phyloP scores from a whole-genome alignment of 352 stramenopile species.

The Globisporangium paroecandrum region DNA sequence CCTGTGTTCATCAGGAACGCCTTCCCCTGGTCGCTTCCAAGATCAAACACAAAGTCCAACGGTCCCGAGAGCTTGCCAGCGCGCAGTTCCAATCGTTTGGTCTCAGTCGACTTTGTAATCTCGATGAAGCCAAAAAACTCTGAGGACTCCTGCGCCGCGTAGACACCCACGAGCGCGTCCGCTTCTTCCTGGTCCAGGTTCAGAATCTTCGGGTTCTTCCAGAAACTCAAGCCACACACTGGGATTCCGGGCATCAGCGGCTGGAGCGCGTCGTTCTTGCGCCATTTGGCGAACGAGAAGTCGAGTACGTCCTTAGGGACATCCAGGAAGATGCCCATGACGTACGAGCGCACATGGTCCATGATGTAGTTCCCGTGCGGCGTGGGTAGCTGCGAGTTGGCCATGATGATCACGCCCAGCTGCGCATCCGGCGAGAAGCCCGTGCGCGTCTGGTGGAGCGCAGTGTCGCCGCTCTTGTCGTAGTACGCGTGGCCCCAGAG shows the following conservation, averaged over 20 bases:
- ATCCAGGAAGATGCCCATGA: constrained; percentile 66
- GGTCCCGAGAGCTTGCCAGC: background rate
- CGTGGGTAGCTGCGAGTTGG: constrained; percentile 44
- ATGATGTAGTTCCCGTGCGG: constrained; percentile 37
- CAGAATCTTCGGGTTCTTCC: constrained; percentile 32
- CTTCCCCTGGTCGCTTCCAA: background rate
- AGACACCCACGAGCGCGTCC: constrained; percentile 40
- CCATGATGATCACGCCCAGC: constrained; percentile 55
- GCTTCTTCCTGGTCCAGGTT: constrained; percentile 23
- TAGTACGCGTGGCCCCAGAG: constrained; percentile 67
- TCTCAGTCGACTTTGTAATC: constrained; percentile 15
- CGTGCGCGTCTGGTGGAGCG: constrained; percentile 49
- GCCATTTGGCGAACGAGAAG: constrained; percentile 36
- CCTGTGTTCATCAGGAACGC: background rate
- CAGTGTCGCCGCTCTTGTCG: constrained; percentile 66
- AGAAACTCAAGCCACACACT: constrained; percentile 39
- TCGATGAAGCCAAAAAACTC: constrained; percentile 36
- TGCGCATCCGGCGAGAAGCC: constrained; percentile 39
- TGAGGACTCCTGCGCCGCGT: constrained; percentile 31
- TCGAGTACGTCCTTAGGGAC: constrained; percentile 54
- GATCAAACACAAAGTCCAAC: background rate
- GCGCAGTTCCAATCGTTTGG: background rate
- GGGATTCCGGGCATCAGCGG: constrained; percentile 30
- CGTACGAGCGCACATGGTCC: constrained; percentile 62
- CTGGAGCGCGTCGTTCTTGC: constrained; percentile 31